Conservation (phyloP, 345 rosid species). For the Crucihimalaya himalaica region DNA sequence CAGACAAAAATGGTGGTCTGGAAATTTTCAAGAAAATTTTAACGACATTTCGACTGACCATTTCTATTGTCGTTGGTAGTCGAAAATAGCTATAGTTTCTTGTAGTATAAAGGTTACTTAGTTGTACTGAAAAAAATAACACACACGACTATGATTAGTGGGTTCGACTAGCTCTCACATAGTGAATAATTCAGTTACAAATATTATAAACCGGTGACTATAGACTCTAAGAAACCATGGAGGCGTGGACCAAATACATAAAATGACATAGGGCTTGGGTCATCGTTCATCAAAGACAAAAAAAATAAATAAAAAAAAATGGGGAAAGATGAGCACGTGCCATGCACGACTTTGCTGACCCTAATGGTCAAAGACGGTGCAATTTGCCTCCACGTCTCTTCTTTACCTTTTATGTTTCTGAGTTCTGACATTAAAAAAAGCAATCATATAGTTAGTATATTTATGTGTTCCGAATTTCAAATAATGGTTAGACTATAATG, state of each 20-base stretch:
- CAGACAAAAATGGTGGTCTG: too few species aligned
- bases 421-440: background rate
- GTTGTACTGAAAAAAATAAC: background rate
- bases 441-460: conserved; percentile 5
- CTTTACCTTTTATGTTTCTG: background rate
- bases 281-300: background rate
- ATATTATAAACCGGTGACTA: background rate
- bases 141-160: background rate
- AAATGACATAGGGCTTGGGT: conserved; percentile 21
- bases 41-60: too few species aligned
- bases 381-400: conserved; percentile 24
- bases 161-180: background rate
- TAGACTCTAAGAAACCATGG: background rate
- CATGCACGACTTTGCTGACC: conserved; percentile 28
- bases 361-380: conserved; percentile 7
- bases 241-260: background rate
- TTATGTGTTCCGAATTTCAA: background rate
- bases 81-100: too few species aligned
- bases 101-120: too few species aligned
- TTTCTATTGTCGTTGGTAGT: too few species aligned
- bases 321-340: background rate
- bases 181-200: background rate
- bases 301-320: too few species aligned
- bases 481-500: background rate
- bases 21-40: too few species aligned